phyloP scores from a whole-genome alignment of 2,329 filamentous ascomycete genomes.

The Onygena corvina region DNA sequence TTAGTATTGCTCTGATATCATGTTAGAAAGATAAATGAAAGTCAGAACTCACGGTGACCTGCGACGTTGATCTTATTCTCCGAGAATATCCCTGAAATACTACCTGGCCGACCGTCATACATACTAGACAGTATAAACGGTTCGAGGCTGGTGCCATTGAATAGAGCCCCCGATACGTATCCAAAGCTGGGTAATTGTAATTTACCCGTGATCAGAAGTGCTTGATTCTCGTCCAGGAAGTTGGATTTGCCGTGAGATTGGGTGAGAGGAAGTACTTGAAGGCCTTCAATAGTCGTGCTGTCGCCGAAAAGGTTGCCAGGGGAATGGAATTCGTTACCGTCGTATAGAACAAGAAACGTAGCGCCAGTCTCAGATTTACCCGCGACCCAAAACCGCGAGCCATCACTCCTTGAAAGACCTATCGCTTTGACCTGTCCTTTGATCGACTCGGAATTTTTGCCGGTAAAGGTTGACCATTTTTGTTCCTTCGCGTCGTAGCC shows the following conservation, averaged over 20 bases:
- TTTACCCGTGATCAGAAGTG: constrained; percentile 72
- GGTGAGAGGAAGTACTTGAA: constrained; percentile 68
- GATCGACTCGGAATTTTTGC: constrained; percentile 42
- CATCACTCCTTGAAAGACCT: constrained; percentile 58
- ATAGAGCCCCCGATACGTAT: constrained; percentile 72
- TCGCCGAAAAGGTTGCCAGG: constrained; percentile 52
- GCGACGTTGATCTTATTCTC: constrained; percentile 68
- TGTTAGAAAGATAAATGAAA: background rate
- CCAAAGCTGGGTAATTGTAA: constrained; percentile 66
- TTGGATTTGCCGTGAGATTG: constrained; percentile 52
- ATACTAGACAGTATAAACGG: constrained; percentile 73
- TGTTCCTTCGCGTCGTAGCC: constrained; percentile 58
- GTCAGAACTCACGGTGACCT: constrained; percentile 44
- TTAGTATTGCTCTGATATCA: constrained; percentile 11
- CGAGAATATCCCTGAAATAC: constrained; percentile 70
- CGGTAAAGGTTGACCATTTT: constrained; percentile 53
- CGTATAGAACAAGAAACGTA: constrained; percentile 69
- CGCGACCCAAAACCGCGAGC: constrained; percentile 67
- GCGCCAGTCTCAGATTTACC: constrained; percentile 58
- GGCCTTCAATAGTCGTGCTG: constrained; percentile 58
- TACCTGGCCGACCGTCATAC: constrained; percentile 53
- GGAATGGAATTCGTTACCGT: constrained; percentile 58
- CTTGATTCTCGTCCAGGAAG: constrained; percentile 54
- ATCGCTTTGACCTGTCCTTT: constrained; percentile 72
- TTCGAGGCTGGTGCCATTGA: constrained; percentile 64